A percentile compares a stretch with the other conserved stretches of the same genome.
Conservation (phyloP, 176 grass and related monocot species). For the Secale cereale region DNA sequence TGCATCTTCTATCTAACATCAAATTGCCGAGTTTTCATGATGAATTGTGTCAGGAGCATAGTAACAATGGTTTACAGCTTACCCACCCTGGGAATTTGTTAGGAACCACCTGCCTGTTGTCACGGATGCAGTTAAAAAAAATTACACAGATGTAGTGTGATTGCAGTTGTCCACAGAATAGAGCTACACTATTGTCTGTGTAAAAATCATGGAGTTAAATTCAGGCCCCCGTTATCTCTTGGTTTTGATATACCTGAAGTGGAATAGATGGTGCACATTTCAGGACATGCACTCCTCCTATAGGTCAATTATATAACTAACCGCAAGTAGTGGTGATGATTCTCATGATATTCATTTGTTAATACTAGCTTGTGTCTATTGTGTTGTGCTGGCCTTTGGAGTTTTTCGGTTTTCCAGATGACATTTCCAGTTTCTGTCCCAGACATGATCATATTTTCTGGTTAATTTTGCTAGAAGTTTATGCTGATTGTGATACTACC, state of each 20-base stretch:
- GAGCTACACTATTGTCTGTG: conserved; percentile 8
- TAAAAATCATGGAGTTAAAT: conserved; percentile 7
- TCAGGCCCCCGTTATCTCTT: background rate
- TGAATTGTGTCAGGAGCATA: background rate
- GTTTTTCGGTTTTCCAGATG: background rate
- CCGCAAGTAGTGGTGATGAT: background rate
- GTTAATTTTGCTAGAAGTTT: conserved; percentile 11
- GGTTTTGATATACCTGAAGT: background rate
- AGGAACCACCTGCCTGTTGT: background rate
- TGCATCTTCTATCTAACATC: background rate
- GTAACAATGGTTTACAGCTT: background rate
- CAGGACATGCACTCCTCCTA: background rate
- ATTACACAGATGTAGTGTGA: background rate
- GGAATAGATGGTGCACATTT: conserved; percentile 8
- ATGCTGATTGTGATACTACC: background rate
- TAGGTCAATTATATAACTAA: background rate
- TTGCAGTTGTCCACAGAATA: background rate
- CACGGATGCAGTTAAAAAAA: background rate
- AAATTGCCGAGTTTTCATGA: background rate
- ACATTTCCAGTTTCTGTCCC: background rate
- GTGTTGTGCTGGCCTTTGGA: background rate
- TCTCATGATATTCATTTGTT: background rate
- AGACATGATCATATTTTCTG: background rate
- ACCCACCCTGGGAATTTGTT: background rate
- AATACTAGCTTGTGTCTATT: background rate